These are phyloP conservation scores for Colletotrichum cereale DNA, from an alignment of 2,329 filamentous ascomycete species.

Conservation along the genomic window DNA sequence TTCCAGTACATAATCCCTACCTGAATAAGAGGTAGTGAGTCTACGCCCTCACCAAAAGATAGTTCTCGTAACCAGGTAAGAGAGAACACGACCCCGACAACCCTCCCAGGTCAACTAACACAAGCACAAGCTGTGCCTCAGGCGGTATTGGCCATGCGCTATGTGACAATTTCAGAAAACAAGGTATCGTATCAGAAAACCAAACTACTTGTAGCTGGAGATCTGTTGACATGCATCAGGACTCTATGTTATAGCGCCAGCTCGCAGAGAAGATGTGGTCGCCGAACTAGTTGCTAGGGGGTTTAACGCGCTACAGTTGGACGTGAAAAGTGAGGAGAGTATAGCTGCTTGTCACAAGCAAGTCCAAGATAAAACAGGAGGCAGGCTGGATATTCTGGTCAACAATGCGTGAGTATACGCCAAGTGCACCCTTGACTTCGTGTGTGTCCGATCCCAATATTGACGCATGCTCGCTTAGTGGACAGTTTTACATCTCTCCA, in stretches of 20 bases:
- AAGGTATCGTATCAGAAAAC: neutral
- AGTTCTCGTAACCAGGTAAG: neutral
- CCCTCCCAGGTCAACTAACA: neutral
- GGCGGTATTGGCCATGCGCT: neutral
- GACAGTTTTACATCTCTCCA: neutral
- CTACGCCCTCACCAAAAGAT: neutral
- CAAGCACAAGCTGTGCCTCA: neutral
- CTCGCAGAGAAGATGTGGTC: slow-evolving; percentile 62
- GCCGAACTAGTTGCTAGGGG: slow-evolving; percentile 58
- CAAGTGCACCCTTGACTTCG: neutral
- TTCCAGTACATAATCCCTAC: neutral
- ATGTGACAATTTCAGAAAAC: neutral
- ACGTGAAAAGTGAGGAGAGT: slow-evolving; percentile 64
- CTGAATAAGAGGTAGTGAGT: neutral
- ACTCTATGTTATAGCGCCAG: slow-evolving; percentile 67
- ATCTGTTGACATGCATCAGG: slow-evolving; percentile 47
- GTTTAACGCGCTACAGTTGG: slow-evolving; percentile 64
- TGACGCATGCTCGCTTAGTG: neutral
- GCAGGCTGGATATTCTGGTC: slow-evolving; percentile 69
- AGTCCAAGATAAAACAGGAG: slow-evolving; percentile 62
- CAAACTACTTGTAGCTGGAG: neutral
- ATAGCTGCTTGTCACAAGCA: slow-evolving; percentile 61
- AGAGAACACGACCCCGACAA: neutral
- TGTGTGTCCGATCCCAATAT: neutral
- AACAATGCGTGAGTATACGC: slow-evolving; percentile 65